These are phyloP conservation scores for Spinacia oleracea DNA, from an alignment of 179 eudicot species.

Conservation along the genomic window DNA sequence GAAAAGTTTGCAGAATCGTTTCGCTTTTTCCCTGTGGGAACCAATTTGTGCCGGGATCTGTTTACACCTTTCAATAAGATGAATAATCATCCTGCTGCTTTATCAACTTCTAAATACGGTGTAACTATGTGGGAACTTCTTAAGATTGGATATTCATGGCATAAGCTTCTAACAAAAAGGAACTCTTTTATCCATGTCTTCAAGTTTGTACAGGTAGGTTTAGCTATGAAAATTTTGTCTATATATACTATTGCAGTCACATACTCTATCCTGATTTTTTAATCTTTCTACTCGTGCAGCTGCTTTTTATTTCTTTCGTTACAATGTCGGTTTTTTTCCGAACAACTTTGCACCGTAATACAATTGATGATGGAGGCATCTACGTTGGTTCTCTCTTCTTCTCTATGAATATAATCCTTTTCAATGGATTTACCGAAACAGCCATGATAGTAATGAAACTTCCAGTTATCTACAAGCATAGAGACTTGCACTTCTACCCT, in stretches of 20 bases:
- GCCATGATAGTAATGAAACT: constrained; percentile 88
- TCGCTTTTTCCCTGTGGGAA: constrained; percentile 60
- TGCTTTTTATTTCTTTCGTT: constrained; percentile 75
- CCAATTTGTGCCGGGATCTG: constrained; percentile 53
- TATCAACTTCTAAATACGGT: constrained; percentile 76
- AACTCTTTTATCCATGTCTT: constrained; percentile 89
- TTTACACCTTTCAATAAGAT: constrained; percentile 66
- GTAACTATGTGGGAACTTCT: constrained; percentile 68
- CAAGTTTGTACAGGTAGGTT: constrained; percentile 95
- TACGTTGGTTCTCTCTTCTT: constrained; percentile 83
- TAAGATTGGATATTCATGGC: constrained; percentile 84
- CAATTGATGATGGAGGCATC: constrained; percentile 76
- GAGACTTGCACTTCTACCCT: constrained; percentile 90
- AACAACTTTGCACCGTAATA: constrained; percentile 69
- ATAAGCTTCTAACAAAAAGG: constrained; percentile 78
- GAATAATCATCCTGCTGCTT: constrained; percentile 85
- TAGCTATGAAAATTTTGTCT: too few relatives aligned
- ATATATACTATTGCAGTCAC: not conserved
- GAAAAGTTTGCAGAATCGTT: constrained; percentile 83
- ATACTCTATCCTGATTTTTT: not conserved
- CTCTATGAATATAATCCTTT: constrained; percentile 88
- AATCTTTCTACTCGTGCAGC: constrained; percentile 42
- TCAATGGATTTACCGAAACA: constrained; percentile 96
- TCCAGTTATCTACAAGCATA: constrained; percentile 85
- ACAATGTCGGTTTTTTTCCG: constrained; percentile 95